Percentiles rank a stretch among this genome's conserved stretches.
Conservation (phyloP, 2,329 filamentous ascomycete genomes). For the Phialophora chinensis region DNA sequence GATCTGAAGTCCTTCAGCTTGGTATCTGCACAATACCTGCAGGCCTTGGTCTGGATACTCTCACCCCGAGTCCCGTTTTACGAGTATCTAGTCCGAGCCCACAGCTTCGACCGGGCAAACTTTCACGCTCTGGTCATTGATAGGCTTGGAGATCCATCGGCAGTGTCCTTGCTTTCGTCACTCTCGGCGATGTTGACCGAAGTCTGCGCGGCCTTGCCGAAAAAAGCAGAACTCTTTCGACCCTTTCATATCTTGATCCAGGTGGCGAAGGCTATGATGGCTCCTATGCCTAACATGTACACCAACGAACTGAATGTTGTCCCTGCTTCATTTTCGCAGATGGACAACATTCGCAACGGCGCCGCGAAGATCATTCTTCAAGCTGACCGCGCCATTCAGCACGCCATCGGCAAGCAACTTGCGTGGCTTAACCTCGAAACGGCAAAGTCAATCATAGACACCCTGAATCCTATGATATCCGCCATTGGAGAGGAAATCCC, state of each 20-base stretch:
- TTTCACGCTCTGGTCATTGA: constrained; percentile 29
- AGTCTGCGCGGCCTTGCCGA: constrained; percentile 25
- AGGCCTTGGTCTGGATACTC: constrained; percentile 46
- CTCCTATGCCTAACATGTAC: constrained; percentile 17
- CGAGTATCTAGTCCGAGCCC: constrained; percentile 43
- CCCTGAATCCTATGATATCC: constrained; percentile 44
- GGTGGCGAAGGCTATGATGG: constrained; percentile 37
- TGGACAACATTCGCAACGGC: constrained; percentile 32
- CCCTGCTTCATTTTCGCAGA: constrained; percentile 22
- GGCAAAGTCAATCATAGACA: constrained; percentile 47
- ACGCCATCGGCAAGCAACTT: constrained; percentile 50
- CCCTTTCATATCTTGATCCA: constrained; percentile 25
- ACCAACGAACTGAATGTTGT: constrained; percentile 14
- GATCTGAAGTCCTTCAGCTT: constrained; percentile 42
- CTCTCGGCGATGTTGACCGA: constrained; percentile 29
- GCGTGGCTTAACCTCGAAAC: constrained; percentile 51
- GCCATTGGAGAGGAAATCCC: constrained; percentile 43
- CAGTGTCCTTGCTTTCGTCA: constrained; percentile 21
- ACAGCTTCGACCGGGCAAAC: constrained; percentile 40
- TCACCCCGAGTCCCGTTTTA: constrained; percentile 49
- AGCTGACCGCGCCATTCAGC: constrained; percentile 48
- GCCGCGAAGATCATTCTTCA: constrained; percentile 33
- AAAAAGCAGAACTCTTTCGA: constrained; percentile 30
- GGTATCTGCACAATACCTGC: constrained; percentile 43
- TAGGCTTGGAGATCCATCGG: constrained; percentile 22